Evolutionary conservation across 1,139 yeast genomes (phyloP).

Genomic region (Saccharomyces hybrid): DNA sequence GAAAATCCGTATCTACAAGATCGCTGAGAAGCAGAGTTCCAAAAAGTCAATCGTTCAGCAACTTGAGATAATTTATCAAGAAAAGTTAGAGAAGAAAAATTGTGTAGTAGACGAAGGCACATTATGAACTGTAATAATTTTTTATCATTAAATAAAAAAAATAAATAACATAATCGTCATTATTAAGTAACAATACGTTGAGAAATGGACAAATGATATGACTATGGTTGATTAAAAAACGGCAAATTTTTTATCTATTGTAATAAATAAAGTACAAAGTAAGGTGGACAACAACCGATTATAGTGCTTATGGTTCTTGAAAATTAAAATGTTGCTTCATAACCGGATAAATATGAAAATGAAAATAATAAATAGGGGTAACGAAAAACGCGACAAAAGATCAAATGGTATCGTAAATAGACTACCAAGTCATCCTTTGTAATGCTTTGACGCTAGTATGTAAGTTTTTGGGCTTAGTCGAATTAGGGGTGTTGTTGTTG

Average conservation of each 20-base stretch:
- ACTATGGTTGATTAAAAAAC: too few relatives aligned
- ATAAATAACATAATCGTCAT: too few relatives aligned
- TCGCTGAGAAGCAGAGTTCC: slow-evolving; percentile 3
- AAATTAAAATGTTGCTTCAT: not conserved
- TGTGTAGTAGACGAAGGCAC: too few relatives aligned
- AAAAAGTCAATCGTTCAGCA: slow-evolving; percentile 1
- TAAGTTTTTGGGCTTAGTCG: slow-evolving; percentile 15
- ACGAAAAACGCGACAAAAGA: not conserved
- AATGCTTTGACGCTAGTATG: slow-evolving; percentile 27
- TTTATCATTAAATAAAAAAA: not conserved
- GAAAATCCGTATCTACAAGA: not conserved
- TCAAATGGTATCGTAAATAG: slow-evolving; percentile 21
- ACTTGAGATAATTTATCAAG: not conserved
- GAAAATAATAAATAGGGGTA: slow-evolving; percentile 3
- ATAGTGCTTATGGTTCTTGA: not conserved
- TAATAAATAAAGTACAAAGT: not conserved
- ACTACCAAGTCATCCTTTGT: slow-evolving; percentile 34
- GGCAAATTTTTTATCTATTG: not conserved
- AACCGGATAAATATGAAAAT: slow-evolving; percentile 1
- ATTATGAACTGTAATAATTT: too few relatives aligned
- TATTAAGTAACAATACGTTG: too few relatives aligned
- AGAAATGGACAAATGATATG: too few relatives aligned
- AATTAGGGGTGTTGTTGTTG: not conserved
- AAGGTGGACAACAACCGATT: not conserved
- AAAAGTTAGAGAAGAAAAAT: too few relatives aligned